These are phyloP conservation scores for Yamadazyma tumulicola DNA, from an alignment of 805 yeast species.

Conservation along the genomic window DNA sequence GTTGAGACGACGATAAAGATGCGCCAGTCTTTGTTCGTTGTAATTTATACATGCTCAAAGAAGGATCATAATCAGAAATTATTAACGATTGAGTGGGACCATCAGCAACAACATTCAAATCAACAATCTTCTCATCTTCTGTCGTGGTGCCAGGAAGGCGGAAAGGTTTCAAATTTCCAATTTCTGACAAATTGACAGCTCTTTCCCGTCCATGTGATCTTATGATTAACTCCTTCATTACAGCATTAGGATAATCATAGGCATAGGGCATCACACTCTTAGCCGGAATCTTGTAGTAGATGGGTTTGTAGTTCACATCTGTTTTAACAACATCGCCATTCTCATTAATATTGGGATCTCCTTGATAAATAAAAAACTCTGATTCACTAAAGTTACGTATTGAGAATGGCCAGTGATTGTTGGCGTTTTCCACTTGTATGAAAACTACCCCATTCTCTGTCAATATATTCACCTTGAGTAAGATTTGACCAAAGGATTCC, in stretches of 20 bases:
- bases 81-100: constrained; percentile 91
- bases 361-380: constrained; percentile 85
- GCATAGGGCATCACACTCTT: constrained; percentile 97
- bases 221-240: constrained; percentile 72
- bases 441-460: constrained; percentile 83
- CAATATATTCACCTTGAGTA: constrained; percentile 68
- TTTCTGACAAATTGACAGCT: constrained; percentile 82
- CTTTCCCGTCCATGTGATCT: constrained; percentile 72
- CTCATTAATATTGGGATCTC: constrained; percentile 68
- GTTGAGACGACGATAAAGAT: constrained; percentile 29
- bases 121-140: constrained; percentile 54
- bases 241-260: constrained; percentile 95
- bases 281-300: constrained; percentile 78
- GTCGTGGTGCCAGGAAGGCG: constrained; percentile 52
- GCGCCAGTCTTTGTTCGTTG: constrained; percentile 24
- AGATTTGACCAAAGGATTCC: constrained; percentile 60
- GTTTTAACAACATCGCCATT: constrained; percentile 53
- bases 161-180: constrained; percentile 88
- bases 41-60: constrained; percentile 69
- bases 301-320: constrained; percentile 65
- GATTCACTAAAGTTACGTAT: constrained; percentile 83
- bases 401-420: constrained; percentile 86
- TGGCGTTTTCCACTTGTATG: constrained; percentile 68
- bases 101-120: constrained; percentile 90
- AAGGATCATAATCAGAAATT: constrained; percentile 77